Evolutionary conservation across 306 rosid species (phyloP), one percentile per base, ranked within the genome.

Genomic region (Erythrophleum fordii): DNA sequence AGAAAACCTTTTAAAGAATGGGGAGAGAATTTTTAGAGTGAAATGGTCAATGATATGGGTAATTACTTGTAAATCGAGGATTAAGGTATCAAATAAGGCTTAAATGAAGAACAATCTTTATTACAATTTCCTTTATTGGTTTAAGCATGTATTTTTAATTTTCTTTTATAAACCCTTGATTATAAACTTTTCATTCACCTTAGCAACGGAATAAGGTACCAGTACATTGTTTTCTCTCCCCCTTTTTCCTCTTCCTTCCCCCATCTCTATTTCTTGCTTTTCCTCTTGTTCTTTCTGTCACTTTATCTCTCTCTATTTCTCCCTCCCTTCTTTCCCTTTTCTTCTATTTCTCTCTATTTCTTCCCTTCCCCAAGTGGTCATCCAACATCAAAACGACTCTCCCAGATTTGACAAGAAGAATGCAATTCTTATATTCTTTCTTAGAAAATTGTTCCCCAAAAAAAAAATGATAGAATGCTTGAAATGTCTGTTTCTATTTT

Each of bases 341-440:
- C 34, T 31, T 45, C 16, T 45, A 45, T 45, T 46, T 46, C 18
- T 2, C 13, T 46, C n/a, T 46, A 46, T 45, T 39, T 45, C 16
- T 13, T 16, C 52, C 52, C n/a, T 46, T 46, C 3, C 52, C 52
- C 52, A 5, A 6, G 42, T 34, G 37, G 5, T 11, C 12, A 4
- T 14, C n/a, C 52, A 46, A 46, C n/a, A 14, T 46, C 52, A 46
- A 14, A 14, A 53, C 60, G 31, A 55, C 62, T 22, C 62, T 22
- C 62, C 62, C 62, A 31, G 72, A 65, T 64, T 53, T 51, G 31
- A 74, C 77, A 75, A 56, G 62, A 68, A 66, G 31, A 73, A 73
- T 22, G 7, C 2, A 31, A 42, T 28, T 79, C 72, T 58, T 25
- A 53, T 20, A 14, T 65, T 72, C 62, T 52, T 72, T 72, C 62